Evolutionary conservation across 2,329 filamentous ascomycete genomes (phyloP).

Genomic region (Penicillium hesseltinei): DNA sequence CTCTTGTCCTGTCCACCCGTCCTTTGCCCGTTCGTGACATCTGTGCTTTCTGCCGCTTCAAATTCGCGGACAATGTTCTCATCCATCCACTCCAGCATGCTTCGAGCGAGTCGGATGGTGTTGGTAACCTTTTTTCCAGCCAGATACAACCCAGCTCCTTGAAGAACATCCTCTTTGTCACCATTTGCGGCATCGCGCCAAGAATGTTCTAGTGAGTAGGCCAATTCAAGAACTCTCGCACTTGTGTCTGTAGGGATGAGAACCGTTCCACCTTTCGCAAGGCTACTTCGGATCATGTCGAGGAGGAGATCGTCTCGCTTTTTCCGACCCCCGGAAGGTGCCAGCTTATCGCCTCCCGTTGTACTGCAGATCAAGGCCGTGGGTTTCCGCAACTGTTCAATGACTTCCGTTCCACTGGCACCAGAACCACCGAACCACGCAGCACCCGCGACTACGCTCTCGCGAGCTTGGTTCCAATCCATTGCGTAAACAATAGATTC

Average conservation of each 20-base stretch:
- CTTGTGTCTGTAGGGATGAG: slow-evolving; percentile 93
- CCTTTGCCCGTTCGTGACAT: slow-evolving; percentile 39
- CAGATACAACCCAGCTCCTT: slow-evolving; percentile 65
- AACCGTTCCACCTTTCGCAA: slow-evolving; percentile 81
- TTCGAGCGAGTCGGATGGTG: slow-evolving; percentile 85
- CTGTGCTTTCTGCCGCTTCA: slow-evolving; percentile 58
- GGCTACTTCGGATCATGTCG: slow-evolving; percentile 74
- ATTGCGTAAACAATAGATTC: slow-evolving; percentile 97
- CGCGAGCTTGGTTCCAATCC: slow-evolving; percentile 96
- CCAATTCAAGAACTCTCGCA: slow-evolving; percentile 86
- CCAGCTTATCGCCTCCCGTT: slow-evolving; percentile 69
- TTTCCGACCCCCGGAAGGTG: slow-evolving; percentile 68
- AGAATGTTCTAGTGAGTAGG: slow-evolving; percentile 87
- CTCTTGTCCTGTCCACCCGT: slow-evolving; percentile 38
- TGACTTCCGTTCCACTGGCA: slow-evolving; percentile 80
- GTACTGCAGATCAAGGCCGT: slow-evolving; percentile 93
- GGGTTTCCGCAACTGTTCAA: slow-evolving; percentile 88
- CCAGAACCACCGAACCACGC: slow-evolving; percentile 86
- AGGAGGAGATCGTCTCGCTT: slow-evolving; percentile 84
- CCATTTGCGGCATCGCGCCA: slow-evolving; percentile 68
- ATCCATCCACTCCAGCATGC: slow-evolving; percentile 99
- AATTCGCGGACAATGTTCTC: slow-evolving; percentile 91
- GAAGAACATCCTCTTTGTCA: slow-evolving; percentile 52
- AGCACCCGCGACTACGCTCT: slow-evolving; percentile 90
- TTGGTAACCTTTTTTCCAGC: slow-evolving; percentile 83